Base-by-base conservation (phyloP, 1,284 basidiomycete genomes). In the Sanghuangporus weigelae region DNA sequence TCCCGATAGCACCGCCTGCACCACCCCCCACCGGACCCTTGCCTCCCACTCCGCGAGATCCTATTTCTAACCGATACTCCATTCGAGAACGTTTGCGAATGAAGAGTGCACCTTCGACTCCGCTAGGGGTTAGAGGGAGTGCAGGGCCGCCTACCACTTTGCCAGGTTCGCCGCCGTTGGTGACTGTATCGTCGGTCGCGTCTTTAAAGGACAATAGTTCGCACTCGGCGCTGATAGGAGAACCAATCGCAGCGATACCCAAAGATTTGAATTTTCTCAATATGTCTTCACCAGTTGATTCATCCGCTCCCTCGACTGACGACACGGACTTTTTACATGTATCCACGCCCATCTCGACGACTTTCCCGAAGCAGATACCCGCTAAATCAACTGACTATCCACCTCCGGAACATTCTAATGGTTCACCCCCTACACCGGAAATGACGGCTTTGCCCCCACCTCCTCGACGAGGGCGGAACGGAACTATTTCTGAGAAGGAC, bases 1-100 rank as follows among this genome's bases (percentile, higher is more conserved):
- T 68, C 71, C 8, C 68, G 81, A 39, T 76, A 31, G 81, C 81
- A 38, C 78, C 81, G 11, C 80, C 0, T 77, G 76, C 58, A 19
- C 79, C 79, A 6, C 79, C 80, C 3, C 81, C 82, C 16, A 71
- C 66, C 55, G 79, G 77, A 8, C 80, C 82, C 3, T 67, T 75
- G 2, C 72, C 66, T 72, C 73, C 70, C 56, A 78, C 70, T 2
- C 69, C 67, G 65, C 70, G 26, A 5, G 55, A 71, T 10, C 63
- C 57, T 59, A 72, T 69, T n/a, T 56, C 73, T 60, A 76, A 78
- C 23, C 75, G 76, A 48, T 70, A 79, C 2, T 81, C 84, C 12
- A 69, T 89, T 65, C 82, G 80, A 68, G 82, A 83, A 66, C 83
- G 88, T 53, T 70, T 89, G 53, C 84, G 87, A 46, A 84, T 85